These are phyloP conservation scores for Chlorella sorokiniana DNA, from an alignment of 139 green algal species.

Conservation along the genomic window DNA sequence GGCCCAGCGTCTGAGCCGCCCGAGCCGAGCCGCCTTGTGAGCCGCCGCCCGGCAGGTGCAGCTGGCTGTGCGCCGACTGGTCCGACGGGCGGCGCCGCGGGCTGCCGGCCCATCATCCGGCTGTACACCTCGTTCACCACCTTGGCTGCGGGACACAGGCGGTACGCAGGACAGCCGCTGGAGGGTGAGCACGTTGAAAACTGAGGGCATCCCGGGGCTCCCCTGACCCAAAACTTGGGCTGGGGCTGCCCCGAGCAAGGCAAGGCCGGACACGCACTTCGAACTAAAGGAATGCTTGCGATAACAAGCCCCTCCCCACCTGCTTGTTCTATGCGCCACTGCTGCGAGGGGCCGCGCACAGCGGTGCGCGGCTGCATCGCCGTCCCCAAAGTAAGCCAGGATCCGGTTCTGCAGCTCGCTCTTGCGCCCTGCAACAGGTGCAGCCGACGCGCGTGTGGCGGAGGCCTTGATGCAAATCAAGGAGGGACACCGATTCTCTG, in stretches of 20 bases:
- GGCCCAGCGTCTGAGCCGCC: background rate
- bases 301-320: constrained; percentile 14
- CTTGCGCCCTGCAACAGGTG: constrained; percentile 10
- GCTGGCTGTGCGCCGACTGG: constrained; percentile 17
- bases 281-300: too few species aligned
- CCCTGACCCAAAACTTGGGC: too few species aligned
- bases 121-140: constrained; percentile 29
- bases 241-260: too few species aligned
- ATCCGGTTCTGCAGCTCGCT: constrained; percentile 43
- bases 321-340: constrained; percentile 31
- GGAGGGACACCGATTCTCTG: too few species aligned
- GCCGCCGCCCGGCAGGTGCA: constrained; percentile 2
- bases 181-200: too few species aligned
- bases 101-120: constrained; percentile 1
- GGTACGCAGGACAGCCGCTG: too few species aligned
- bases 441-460: background rate
- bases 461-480: background rate
- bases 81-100: background rate
- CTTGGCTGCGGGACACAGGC: constrained; percentile 18
- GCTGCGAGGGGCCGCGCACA: background rate
- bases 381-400: constrained; percentile 44
- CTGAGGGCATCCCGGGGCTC: too few species aligned
- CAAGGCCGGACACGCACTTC: too few species aligned
- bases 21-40: too few species aligned
- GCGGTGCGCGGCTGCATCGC: background rate